Percentiles rank a stretch among this genome's conserved stretches.
phyloP scores from a whole-genome alignment of 441 rosid genomes.

The Croton setiger region DNA sequence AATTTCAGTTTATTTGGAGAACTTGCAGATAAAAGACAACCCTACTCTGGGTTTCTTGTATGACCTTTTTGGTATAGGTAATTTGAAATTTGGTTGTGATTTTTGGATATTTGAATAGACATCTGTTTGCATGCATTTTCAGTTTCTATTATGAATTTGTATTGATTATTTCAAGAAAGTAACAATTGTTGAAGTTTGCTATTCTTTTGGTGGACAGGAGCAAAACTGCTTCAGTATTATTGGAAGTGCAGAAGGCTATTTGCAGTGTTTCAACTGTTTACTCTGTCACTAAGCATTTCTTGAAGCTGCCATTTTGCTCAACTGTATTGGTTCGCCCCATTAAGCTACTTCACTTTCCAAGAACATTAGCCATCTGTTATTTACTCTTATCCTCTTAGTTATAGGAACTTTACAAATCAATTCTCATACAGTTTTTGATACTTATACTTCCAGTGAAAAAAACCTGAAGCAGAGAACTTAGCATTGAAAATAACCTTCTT shows the following conservation, averaged over 20 bases:
- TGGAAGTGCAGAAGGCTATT: neutral
- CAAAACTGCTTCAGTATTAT: neutral
- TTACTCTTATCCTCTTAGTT: neutral
- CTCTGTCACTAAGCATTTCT: neutral
- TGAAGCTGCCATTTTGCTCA: neutral
- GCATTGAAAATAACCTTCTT: neutral
- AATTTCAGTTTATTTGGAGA: neutral
- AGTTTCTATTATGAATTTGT: neutral
- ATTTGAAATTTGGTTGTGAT: neutral
- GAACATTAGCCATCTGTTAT: neutral
- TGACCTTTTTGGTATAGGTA: neutral
- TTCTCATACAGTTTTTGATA: neutral
- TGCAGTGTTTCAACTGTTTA: neutral
- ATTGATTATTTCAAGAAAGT: neutral
- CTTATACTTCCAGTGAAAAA: neutral
- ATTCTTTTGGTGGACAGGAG: neutral
- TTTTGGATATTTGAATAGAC: neutral
- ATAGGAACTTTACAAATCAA: neutral
- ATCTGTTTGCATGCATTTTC: neutral
- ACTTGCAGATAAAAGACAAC: neutral
- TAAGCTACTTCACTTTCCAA: neutral
- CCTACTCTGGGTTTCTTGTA: neutral
- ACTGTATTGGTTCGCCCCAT: neutral
- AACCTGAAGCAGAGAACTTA: neutral
- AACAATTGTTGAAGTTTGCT: neutral